Evolutionary conservation across 768 basidiomycete genomes (phyloP).

Genomic region (Suillus luteus): DNA sequence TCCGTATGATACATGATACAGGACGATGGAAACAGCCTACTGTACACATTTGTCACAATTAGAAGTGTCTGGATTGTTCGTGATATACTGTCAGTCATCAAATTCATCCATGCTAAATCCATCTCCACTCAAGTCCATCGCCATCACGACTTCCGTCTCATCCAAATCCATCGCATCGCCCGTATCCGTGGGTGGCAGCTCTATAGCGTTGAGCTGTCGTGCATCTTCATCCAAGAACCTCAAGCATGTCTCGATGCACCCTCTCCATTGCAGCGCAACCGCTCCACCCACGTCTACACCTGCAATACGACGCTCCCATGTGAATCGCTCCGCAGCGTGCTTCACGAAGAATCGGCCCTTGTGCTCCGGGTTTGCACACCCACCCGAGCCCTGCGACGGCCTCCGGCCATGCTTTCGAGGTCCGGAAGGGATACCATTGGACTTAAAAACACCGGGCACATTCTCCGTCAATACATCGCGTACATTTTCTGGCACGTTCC

Average conservation of each 20-base stretch:
- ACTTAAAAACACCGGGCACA: slow-evolving; percentile 29
- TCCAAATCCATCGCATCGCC: slow-evolving; percentile 18
- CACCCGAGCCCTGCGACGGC: slow-evolving; percentile 39
- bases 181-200: background rate
- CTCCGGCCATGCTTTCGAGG: slow-evolving; percentile 20
- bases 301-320: slow-evolving; percentile 62
- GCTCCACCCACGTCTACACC: slow-evolving; percentile 51
- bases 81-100: slow-evolving; percentile 21
- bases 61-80: slow-evolving; percentile 1
- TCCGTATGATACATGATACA: background rate
- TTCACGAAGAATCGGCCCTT: slow-evolving; percentile 46
- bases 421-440: background rate
- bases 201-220: background rate
- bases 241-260: slow-evolving; percentile 65
- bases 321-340: slow-evolving; percentile 61
- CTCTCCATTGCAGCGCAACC: slow-evolving; percentile 69
- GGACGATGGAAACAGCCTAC: background rate
- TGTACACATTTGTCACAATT: slow-evolving; percentile 3
- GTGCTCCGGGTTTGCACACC: slow-evolving; percentile 46
- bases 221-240: slow-evolving; percentile 48
- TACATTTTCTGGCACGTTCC: slow-evolving; percentile 29
- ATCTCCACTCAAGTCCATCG: slow-evolving; percentile 21
- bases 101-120: slow-evolving; percentile 30
- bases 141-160: slow-evolving; percentile 20
- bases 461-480: slow-evolving; percentile 29